Evolutionary conservation across 306 rosid species (phyloP).

Genomic region (Lathyrus aphaca): DNA sequence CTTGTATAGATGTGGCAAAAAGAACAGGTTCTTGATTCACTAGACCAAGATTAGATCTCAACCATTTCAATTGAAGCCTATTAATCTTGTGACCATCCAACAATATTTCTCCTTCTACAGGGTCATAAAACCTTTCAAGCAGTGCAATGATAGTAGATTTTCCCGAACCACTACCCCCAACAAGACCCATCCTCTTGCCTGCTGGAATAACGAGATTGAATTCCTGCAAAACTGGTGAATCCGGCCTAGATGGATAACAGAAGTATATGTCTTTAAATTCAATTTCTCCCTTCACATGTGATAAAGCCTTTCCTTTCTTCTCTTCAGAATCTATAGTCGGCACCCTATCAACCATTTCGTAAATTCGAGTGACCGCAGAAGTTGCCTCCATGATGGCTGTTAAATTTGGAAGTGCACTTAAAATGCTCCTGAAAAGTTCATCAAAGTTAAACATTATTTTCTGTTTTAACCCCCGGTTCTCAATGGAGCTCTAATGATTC

Average conservation of each 20-base stretch:
- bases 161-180: slow-evolving; percentile 91
- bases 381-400: slow-evolving; percentile 77
- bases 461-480: not conserved
- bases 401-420: slow-evolving; percentile 88
- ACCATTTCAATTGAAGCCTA: slow-evolving; percentile 81
- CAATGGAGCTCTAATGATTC: not conserved
- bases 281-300: slow-evolving; percentile 80
- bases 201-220: slow-evolving; percentile 72
- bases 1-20: slow-evolving; percentile 84
- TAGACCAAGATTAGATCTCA: slow-evolving; percentile 81
- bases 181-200: slow-evolving; percentile 77
- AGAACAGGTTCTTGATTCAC: slow-evolving; percentile 95
- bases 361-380: slow-evolving; percentile 65
- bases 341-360: slow-evolving; percentile 71
- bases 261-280: slow-evolving; percentile 64
- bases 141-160: slow-evolving; percentile 82
- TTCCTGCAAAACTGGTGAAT: slow-evolving; percentile 64
- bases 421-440: slow-evolving; percentile 69
- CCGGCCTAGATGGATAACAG: slow-evolving; percentile 78
- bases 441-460: slow-evolving; percentile 21
- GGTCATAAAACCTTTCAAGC: slow-evolving; percentile 91
- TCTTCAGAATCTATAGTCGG: slow-evolving; percentile 73
- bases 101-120: slow-evolving; percentile 71
- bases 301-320: slow-evolving; percentile 74
- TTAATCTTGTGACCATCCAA: slow-evolving; percentile 78